Base-by-base conservation (phyloP, 345 rosid genomes). In the Draba incana region DNA sequence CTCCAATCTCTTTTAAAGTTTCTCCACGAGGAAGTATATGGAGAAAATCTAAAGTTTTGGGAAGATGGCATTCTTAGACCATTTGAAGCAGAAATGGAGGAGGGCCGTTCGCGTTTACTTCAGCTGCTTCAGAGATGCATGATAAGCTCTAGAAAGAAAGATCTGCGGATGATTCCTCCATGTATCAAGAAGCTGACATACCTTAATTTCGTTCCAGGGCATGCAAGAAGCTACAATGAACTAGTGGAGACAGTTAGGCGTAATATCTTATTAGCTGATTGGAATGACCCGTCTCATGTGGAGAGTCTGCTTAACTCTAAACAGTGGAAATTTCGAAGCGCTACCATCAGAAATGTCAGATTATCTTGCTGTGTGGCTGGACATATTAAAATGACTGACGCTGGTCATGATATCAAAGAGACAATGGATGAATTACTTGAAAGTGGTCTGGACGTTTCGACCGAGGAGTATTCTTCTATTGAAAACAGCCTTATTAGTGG, bases 261-360 rank as follows among this genome's bases (percentile, higher is more conserved):
- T 53, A 94, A 94, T 75, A 83, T 94, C 71, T 79, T 94, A 62
- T 83, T 85, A 84, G 97, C 97, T 74, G 99, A 94, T 77, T 94
- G 99, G 99, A 94, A 94, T 68, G 99, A 94, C 81, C 99, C 99
- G 41, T 86, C 97, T 62, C 99, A 94, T 74, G 84, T 94, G 62
- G 97, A 94, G 84, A 94, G 99, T 77, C 82, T 94, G 81, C 86
- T 94, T 55, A 94, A 91, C 78, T 86, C 90, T 44, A 94, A 87
- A 82, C 97, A 91, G 81, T 91, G 99, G 97, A 94, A 94, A 69
- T 82, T 79, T 71, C 88, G 99, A 56, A 80, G 84, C 62, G 66
- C 77, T 54, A 86, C 95, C 24, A 79, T 94, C 23, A 82, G 81
- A 66, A 94, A 91, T 79, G 86, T 94, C 35, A 88, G 99, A 81